Conservation (phyloP, 2,329 filamentous ascomycete genomes). For the Achaetomium macrosporum region DNA sequence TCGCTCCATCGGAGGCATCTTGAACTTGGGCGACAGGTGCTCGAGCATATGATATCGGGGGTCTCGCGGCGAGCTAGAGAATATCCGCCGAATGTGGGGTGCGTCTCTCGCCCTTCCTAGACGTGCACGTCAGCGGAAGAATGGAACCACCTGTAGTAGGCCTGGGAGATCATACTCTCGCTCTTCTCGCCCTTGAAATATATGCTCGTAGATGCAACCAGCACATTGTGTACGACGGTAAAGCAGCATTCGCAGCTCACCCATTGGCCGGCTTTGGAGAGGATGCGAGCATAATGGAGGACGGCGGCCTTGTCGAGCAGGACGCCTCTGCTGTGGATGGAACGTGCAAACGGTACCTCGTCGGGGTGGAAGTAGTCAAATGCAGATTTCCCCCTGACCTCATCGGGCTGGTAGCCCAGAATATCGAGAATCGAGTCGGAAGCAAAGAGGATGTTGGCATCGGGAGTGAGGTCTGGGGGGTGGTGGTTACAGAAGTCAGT, state of each 20-base stretch:
- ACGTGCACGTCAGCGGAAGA: conserved; percentile 17
- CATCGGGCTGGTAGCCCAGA: conserved; percentile 69
- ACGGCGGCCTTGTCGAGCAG: conserved; percentile 79
- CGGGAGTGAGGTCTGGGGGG: conserved; percentile 62
- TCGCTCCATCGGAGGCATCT: conserved; percentile 55
- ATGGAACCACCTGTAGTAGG: background rate
- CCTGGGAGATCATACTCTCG: conserved; percentile 53
- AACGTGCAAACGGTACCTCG: conserved; percentile 68
- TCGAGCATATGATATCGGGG: conserved; percentile 87
- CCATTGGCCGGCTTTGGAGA: conserved; percentile 63
- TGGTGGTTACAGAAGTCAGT: conserved; percentile 10
- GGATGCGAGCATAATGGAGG: conserved; percentile 70
- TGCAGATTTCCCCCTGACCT: conserved; percentile 68
- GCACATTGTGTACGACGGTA: conserved; percentile 79
- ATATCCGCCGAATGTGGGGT: conserved; percentile 70
- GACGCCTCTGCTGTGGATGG: conserved; percentile 66
- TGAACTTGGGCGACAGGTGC: conserved; percentile 76
- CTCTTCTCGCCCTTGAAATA: conserved; percentile 65
- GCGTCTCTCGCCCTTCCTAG: conserved; percentile 71
- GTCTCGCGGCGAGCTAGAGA: conserved; percentile 74
- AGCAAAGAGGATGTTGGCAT: conserved; percentile 75
- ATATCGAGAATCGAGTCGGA: conserved; percentile 81
- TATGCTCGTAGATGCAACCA: conserved; percentile 78
- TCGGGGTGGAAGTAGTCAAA: conserved; percentile 86
- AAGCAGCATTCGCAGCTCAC: conserved; percentile 84